Conservation (phyloP, 768 basidiomycete genomes). For the Boletus rufocinnamomeus region DNA sequence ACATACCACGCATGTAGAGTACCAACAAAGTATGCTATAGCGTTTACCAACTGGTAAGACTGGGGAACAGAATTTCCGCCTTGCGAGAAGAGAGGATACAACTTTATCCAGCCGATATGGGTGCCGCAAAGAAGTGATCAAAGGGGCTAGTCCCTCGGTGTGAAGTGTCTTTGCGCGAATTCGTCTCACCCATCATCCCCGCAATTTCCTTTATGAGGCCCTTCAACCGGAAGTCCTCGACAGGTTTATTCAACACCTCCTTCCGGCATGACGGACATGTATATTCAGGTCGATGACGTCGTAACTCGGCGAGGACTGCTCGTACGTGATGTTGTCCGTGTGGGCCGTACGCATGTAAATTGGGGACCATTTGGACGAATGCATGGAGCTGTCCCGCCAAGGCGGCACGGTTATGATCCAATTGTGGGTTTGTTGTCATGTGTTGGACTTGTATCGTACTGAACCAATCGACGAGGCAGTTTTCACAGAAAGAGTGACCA, state of each 20-base stretch:
- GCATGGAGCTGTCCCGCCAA: constrained; percentile 19
- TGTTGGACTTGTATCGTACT: constrained; percentile 51
- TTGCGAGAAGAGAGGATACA: not conserved
- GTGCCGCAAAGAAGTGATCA: constrained; percentile 47
- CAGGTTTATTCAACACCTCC: constrained; percentile 48
- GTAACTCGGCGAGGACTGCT: constrained; percentile 23
- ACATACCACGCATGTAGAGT: not conserved
- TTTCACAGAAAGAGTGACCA: constrained; percentile 69
- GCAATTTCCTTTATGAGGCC: constrained; percentile 53
- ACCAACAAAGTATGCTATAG: not conserved
- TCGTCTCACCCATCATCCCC: constrained; percentile 47
- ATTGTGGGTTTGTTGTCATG: constrained; percentile 47
- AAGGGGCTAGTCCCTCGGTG: constrained; percentile 36
- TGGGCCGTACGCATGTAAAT: constrained; percentile 18
- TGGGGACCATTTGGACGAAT: constrained; percentile 26
- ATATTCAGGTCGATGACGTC: constrained; percentile 49
- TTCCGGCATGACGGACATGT: constrained; percentile 70
- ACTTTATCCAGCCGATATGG: constrained; percentile 2
- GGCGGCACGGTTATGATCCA: constrained; percentile 36
- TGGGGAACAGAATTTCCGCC: not conserved
- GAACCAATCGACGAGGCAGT: constrained; percentile 60
- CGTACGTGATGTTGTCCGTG: constrained; percentile 22
- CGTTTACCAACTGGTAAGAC: not conserved
- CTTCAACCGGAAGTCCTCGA: constrained; percentile 65
- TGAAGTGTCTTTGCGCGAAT: constrained; percentile 31